These are phyloP conservation scores for Termitomyces sp. DNA, from an alignment of 768 basidiomycete species.

Conservation along the genomic window DNA sequence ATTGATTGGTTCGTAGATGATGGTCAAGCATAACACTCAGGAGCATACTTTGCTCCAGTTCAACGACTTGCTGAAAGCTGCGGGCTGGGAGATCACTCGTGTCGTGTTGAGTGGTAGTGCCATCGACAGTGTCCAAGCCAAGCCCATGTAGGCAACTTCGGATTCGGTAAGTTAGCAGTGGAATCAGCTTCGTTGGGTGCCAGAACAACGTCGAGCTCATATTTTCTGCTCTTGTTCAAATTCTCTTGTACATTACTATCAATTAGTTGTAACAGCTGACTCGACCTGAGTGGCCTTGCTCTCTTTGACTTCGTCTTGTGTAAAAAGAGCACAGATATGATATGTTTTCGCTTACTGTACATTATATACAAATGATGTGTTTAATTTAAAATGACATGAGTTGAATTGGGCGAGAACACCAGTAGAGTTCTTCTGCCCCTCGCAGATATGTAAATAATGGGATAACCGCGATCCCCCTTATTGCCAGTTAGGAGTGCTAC, in stretches of 20 bases:
- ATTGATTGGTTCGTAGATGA: slow-evolving; percentile 5
- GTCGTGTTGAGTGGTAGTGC: slow-evolving; percentile 6
- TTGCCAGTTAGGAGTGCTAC: too few species aligned
- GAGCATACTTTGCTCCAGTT: slow-evolving; percentile 15
- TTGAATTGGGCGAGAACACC: too few species aligned
- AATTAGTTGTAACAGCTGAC: neutral
- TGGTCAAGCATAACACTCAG: slow-evolving; percentile 11
- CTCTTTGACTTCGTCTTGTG: too few species aligned
- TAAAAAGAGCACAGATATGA: too few species aligned
- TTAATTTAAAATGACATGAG: too few species aligned
- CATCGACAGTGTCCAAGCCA: slow-evolving; percentile 10
- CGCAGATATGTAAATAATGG: too few species aligned
- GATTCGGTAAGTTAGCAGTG: neutral
- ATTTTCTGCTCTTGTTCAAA: neutral
- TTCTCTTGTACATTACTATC: neutral
- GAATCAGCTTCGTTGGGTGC: neutral
- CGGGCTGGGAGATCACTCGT: slow-evolving; percentile 9
- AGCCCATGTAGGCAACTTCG: neutral
- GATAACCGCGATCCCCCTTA: too few species aligned
- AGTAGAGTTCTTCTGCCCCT: too few species aligned
- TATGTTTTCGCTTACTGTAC: too few species aligned
- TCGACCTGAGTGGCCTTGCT: neutral
- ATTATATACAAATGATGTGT: too few species aligned
- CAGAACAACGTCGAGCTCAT: neutral
- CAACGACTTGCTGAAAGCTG: neutral